Conservation (phyloP, 306 rosid genomes). For the Hippophae rhamnoides region DNA sequence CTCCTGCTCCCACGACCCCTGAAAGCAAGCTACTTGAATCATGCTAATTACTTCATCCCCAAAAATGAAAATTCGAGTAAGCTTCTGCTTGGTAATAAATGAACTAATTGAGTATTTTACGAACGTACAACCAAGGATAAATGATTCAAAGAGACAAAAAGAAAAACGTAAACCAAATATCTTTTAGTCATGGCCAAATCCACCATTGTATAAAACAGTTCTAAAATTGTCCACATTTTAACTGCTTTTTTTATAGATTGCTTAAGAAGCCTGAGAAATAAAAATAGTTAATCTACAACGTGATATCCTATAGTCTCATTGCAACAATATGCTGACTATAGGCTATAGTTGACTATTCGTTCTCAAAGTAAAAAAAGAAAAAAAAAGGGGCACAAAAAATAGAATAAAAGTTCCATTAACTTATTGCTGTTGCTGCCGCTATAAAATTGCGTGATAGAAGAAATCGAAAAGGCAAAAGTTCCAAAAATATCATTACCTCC, state of each 20-base stretch:
- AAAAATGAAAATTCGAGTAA: not conserved
- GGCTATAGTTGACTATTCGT: not conserved
- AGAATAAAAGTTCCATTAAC: not conserved
- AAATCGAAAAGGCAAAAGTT: not conserved
- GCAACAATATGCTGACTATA: not conserved
- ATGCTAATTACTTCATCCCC: slow-evolving; percentile 28
- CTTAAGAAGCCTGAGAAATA: not conserved
- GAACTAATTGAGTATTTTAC: not conserved
- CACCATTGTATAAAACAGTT: not conserved
- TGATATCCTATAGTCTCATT: no score
- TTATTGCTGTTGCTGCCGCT: slow-evolving; percentile 3
- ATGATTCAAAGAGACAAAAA: not conserved
- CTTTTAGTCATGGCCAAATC: not conserved
- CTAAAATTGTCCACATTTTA: not conserved
- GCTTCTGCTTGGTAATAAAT: not conserved
- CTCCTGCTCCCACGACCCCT: slow-evolving; percentile 78
- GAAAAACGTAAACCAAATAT: not conserved
- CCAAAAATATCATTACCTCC: slow-evolving; percentile 47
- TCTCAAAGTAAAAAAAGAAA: not conserved
- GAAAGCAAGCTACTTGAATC: slow-evolving; percentile 67
- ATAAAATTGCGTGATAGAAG: not conserved
- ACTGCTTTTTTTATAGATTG: not conserved
- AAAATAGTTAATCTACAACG: not conserved
- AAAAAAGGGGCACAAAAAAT: not conserved
- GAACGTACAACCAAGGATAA: not conserved